Evolutionary conservation across 2,329 filamentous ascomycete genomes (phyloP).

Genomic region (Colletotrichum truncatum): DNA sequence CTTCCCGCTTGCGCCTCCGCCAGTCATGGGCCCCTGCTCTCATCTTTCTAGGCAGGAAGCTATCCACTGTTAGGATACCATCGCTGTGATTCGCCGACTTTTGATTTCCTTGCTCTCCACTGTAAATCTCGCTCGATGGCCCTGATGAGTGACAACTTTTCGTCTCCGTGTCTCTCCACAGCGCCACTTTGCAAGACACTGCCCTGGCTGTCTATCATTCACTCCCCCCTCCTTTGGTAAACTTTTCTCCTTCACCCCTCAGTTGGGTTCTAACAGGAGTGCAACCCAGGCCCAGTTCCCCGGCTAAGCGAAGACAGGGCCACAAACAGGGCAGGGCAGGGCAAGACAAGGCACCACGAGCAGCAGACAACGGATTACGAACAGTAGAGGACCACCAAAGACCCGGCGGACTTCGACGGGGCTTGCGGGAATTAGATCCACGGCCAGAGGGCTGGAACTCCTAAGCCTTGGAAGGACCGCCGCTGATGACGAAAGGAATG

Average conservation of each 20-base stretch:
- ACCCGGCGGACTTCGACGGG: slow-evolving; percentile 16
- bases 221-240: not conserved
- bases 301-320: slow-evolving; percentile 18
- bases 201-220: slow-evolving; percentile 14
- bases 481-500: slow-evolving; percentile 25
- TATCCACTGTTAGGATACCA: not conserved
- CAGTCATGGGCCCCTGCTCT: slow-evolving; percentile 3
- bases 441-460: slow-evolving; percentile 25
- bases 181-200: slow-evolving; percentile 21
- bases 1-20: slow-evolving; percentile 12
- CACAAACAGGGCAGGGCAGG: slow-evolving; percentile 13
- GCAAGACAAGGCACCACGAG: slow-evolving; percentile 4
- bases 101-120: slow-evolving; percentile 9
- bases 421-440: slow-evolving; percentile 29
- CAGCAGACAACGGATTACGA: not conserved
- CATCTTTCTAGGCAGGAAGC: not conserved
- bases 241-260: not conserved
- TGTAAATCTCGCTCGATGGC: slow-evolving; percentile 14
- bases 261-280: slow-evolving; percentile 1
- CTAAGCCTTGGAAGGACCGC: slow-evolving; percentile 21
- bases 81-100: slow-evolving; percentile 15
- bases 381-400: not conserved
- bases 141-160: not conserved
- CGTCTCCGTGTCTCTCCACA: slow-evolving; percentile 23
- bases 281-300: not conserved